These are phyloP conservation scores for Pythium pyrilobum DNA, from an alignment of 352 stramenopile genomes.

Conservation along the genomic window DNA sequence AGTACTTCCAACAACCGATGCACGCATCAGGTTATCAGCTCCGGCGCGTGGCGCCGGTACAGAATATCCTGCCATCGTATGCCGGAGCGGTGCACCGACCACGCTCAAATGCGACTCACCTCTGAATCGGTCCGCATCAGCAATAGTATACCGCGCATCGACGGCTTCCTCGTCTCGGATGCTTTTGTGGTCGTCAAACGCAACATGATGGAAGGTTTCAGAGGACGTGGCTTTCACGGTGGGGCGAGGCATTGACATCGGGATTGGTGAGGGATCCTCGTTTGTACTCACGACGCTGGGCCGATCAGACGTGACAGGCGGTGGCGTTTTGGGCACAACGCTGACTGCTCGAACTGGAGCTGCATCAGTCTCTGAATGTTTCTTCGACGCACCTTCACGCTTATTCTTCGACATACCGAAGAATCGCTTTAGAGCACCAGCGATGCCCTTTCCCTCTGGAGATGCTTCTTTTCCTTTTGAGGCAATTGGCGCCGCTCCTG, in stretches of 20 bases:
- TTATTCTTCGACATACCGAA: constrained; percentile 43
- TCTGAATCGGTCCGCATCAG: constrained; percentile 6
- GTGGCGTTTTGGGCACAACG: too few relatives aligned
- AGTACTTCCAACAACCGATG: not conserved
- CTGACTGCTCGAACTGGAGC: too few relatives aligned
- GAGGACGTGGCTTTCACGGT: not conserved
- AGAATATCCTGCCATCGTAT: constrained; percentile 29
- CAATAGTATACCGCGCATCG: constrained; percentile 22
- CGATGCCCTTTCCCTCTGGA: constrained; percentile 22
- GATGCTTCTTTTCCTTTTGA: constrained; percentile 7
- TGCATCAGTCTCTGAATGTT: not conserved
- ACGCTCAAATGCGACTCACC: not conserved
- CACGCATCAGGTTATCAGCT: constrained; percentile 9
- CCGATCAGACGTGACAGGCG: too few relatives aligned
- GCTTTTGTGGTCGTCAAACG: constrained; percentile 1
- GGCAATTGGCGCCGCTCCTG: not conserved
- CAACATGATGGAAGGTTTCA: not conserved
- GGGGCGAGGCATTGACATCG: constrained; percentile 4
- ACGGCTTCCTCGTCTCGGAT: not conserved
- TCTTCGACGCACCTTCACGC: not conserved
- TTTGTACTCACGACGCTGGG: not conserved
- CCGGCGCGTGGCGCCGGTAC: constrained; percentile 5
- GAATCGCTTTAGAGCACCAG: constrained; percentile 56
- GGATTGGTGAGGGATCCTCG: not conserved
- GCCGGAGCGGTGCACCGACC: constrained; percentile 18